Base-by-base conservation (phyloP, 2,329 filamentous ascomycete genomes). In the Biscogniauxia marginata region DNA sequence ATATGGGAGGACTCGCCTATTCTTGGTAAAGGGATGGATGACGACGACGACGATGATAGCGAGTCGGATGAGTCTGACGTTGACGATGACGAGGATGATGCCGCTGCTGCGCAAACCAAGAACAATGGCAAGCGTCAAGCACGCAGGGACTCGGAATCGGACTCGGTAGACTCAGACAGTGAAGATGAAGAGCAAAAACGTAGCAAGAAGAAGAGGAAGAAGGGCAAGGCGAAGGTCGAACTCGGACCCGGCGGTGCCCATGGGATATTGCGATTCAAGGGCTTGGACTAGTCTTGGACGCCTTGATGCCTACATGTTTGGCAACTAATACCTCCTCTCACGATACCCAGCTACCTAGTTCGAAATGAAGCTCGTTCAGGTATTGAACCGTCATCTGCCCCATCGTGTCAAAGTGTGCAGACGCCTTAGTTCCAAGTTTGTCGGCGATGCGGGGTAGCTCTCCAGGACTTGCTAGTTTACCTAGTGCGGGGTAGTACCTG, bases 1-100 rank as follows among this genome's bases (percentile, higher is more conserved):
- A 87, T 98, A 1, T 99, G 95, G 95, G 85, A 86, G 58, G 85
- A 95, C 69, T 83, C 87, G 58, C 77, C 82, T n/a, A 78, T 77
- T 55, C 71, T 79, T 2, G 79, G 82, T 0, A 81, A 83, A 0
- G 80, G 79, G 1, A 79, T 75, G 0, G 75, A 74, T 0, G 77
- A 78, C 0, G 73, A 73, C 0, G 78, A 80, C 1, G 74, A 75
- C 11, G 76, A 78, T 8, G 75, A 77, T 3, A 73, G 74, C 0
- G 72, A 71, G 3, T 65, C 69, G 3, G 77, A 78, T 0, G 73
- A 74, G 0, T 77, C 79, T 0, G 75, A 76, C 20, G 74, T 74
- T 1, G 71, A 70, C 5, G 68, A 77, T 62, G 71, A 80, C 69
- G 74, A 75, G 59, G 66, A 71, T 60, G 66, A 77, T 69, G 71